These are phyloP conservation scores for Blumeriella jaapii DNA, from an alignment of 2,329 filamentous ascomycete genomes.

Conservation along the genomic window DNA sequence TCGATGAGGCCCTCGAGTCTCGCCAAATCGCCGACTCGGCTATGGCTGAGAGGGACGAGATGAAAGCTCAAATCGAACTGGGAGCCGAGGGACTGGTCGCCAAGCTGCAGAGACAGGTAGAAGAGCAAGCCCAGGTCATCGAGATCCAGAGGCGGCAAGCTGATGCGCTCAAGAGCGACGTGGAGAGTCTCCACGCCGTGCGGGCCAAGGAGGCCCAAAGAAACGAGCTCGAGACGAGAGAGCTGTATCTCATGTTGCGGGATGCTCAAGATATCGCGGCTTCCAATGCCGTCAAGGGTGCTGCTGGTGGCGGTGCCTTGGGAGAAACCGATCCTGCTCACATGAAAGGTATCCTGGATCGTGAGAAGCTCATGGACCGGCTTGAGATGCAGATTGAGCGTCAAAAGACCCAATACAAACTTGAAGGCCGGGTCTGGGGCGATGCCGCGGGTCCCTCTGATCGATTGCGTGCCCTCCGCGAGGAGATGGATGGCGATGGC, in stretches of 20 bases:
- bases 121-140: constrained; percentile 84
- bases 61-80: constrained; percentile 76
- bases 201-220: constrained; percentile 85
- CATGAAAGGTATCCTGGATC: constrained; percentile 87
- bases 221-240: constrained; percentile 90
- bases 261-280: constrained; percentile 95
- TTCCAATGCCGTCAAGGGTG: constrained; percentile 57
- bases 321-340: constrained; percentile 57
- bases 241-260: constrained; percentile 94
- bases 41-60: constrained; percentile 91
- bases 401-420: constrained; percentile 94
- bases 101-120: constrained; percentile 86
- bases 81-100: constrained; percentile 88
- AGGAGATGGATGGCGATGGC: constrained; percentile 74
- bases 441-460: constrained; percentile 78
- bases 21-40: constrained; percentile 91
- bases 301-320: constrained; percentile 36
- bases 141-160: constrained; percentile 78
- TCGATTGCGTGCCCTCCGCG: constrained; percentile 77
- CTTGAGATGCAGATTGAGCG: constrained; percentile 91
- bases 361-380: constrained; percentile 83
- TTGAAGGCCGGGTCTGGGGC: constrained; percentile 86
- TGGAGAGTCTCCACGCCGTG: constrained; percentile 75
- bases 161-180: constrained; percentile 77
- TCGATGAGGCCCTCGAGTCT: constrained; percentile 83